Evolutionary conservation across 2,329 filamentous ascomycete species (phyloP).

Genomic region (Stemphylium lycopersici): DNA sequence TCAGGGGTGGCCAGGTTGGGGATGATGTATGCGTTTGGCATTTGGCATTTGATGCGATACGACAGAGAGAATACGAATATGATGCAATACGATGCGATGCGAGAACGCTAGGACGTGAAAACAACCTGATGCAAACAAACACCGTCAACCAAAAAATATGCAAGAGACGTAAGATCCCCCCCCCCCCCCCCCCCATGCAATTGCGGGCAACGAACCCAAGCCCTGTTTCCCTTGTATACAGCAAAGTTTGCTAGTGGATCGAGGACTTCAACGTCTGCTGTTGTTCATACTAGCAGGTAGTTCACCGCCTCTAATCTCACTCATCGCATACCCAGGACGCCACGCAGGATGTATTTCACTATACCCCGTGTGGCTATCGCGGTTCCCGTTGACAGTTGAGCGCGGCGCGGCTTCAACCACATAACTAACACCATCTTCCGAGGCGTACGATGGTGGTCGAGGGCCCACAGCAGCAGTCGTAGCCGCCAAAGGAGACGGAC

Average conservation of each 20-base stretch:
- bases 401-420: slow-evolving; percentile 67
- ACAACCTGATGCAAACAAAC: too few species aligned
- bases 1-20: too few species aligned
- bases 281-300: slow-evolving; percentile 7
- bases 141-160: too few species aligned
- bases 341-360: slow-evolving; percentile 49
- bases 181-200: too few species aligned
- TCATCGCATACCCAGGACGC: slow-evolving; percentile 42
- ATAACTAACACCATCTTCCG: slow-evolving; percentile 76
- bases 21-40: too few species aligned
- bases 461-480: slow-evolving; percentile 19
- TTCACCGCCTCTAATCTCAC: slow-evolving; percentile 28
- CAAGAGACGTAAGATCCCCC: too few species aligned
- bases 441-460: slow-evolving; percentile 76
- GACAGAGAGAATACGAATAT: too few species aligned
- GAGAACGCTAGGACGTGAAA: too few species aligned
- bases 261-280: neutral
- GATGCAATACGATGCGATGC: too few species aligned
- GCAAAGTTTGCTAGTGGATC: neutral
- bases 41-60: too few species aligned
- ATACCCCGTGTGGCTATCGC: slow-evolving; percentile 27
- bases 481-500: too few species aligned
- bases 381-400: slow-evolving; percentile 7
- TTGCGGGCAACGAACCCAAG: too few species aligned
- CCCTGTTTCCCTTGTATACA: neutral